Evolutionary conservation across 2,329 filamentous ascomycete species (phyloP).

Genomic region (Colletotrichum spaethianum): DNA sequence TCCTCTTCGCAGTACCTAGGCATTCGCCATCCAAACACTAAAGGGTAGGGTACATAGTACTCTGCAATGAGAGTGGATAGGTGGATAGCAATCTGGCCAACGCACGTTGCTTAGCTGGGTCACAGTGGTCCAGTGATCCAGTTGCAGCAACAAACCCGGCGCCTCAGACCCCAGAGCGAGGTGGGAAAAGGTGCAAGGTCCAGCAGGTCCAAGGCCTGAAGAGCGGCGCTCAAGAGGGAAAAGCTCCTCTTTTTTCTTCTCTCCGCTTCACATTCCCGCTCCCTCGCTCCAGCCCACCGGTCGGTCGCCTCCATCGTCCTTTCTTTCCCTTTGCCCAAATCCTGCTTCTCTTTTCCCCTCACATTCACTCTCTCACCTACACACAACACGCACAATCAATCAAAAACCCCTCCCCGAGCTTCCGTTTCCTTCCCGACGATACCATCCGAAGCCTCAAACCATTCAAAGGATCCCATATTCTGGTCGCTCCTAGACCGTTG

Average conservation of each 20-base stretch:
- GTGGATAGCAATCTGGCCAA: conserved; percentile 27
- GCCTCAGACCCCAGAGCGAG: conserved; percentile 5
- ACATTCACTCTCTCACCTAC: conserved; percentile 36
- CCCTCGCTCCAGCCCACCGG: conserved; percentile 15
- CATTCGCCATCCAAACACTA: not conserved
- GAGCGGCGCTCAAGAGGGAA: conserved; percentile 23
- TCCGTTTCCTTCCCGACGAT: conserved; percentile 11
- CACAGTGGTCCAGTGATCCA: conserved; percentile 23
- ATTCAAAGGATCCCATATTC: conserved; percentile 5
- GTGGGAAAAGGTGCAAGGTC: conserved; percentile 6
- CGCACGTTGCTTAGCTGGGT: conserved; percentile 38
- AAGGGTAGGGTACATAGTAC: not conserved
- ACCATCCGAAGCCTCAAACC: not conserved
- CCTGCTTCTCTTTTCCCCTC: conserved; percentile 39
- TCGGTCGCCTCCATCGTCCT: conserved; percentile 14
- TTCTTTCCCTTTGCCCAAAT: conserved; percentile 33
- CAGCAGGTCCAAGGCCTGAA: conserved; percentile 17
- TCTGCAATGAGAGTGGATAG: conserved; percentile 13
- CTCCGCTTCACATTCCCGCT: conserved; percentile 29
- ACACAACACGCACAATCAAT: conserved; percentile 15
- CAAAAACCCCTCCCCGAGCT: conserved; percentile 15
- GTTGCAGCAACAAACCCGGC: conserved; percentile 16
- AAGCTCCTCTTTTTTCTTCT: conserved; percentile 20
- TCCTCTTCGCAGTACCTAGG: not conserved
- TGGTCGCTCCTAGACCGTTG: conserved; percentile 39